A percentile compares a stretch with the other conserved stretches of the same genome.
Conservation (phyloP, 106 monocot species). For the Gastrodia elata region DNA sequence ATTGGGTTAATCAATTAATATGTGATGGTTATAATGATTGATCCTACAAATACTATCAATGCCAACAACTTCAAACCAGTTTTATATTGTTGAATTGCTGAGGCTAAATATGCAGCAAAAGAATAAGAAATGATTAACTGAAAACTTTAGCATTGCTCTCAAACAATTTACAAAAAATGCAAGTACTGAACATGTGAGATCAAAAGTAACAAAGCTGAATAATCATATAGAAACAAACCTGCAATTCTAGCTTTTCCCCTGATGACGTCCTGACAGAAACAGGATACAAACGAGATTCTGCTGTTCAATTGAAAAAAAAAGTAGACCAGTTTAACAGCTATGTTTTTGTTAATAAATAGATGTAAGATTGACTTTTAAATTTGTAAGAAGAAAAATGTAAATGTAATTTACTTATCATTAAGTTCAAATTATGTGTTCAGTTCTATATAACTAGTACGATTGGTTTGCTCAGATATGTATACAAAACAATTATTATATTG, state of each 20-base stretch:
- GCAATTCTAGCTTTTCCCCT: slow-evolving; percentile 33
- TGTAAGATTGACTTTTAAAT: no score
- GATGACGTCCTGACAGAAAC: slow-evolving; percentile 28
- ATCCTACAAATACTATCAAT: neutral
- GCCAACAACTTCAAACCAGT: neutral
- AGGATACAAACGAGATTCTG: slow-evolving; percentile 30
- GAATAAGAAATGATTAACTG: neutral
- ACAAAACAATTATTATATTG: no score
- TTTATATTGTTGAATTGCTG: neutral
- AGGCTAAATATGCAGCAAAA: neutral
- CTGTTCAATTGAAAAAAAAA: slow-evolving; percentile 7
- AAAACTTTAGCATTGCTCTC: neutral
- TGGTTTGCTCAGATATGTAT: no score
- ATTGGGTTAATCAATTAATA: neutral
- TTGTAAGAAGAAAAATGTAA: no score
- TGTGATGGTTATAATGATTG: neutral
- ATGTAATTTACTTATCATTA: no score
- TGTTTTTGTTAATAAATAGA: no score
- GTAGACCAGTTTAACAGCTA: no score
- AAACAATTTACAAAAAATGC: neutral
- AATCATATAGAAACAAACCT: slow-evolving; percentile 15
- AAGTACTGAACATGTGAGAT: neutral
- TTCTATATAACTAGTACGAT: no score
- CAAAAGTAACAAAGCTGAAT: neutral
- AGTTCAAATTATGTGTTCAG: no score